Evolutionary conservation across 169 alveolate genomes (phyloP), one percentile per base, ranked within the genome.

Genomic region (Plasmodium reichenowi): DNA sequence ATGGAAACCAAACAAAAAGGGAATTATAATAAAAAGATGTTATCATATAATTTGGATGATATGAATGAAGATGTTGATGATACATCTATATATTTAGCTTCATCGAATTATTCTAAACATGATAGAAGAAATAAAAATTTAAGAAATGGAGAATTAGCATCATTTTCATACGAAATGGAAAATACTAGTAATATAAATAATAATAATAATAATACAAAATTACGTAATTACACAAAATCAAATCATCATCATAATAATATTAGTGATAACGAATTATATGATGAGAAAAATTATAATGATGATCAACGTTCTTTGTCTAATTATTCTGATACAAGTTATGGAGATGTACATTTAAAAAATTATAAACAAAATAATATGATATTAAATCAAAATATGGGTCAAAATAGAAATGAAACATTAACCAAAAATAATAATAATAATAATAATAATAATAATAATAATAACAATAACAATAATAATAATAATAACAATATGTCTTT

Each of bases 21-120:
- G 5, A 78, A 50, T 15, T 78, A 52, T 26, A 78, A 48, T 43
- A 78, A 78, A 47, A 68, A 64, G 50, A 64, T 78, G 64, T 45
- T 78, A 2, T 38, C 89, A 22, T 78, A 78, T 15, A 71, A 78
- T 26, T 6, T 78, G 45, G 89, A 78, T 64, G 89, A 50, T 20
- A 22, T 78, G 10, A 63, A 78, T 58, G 89, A 78, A 52, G 89
- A 78, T 66, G 76, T 78, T 3, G 89, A 78, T 52, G 59, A 48
- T 2, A 22, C 75, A 12, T 47, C 89, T 0, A 9, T 78, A 3
- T 48, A 78, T 13, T 29, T 78, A 22, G 47, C 47, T 38, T 70
- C 71, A 1, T 43, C 89, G 8, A 78, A 78, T 32, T 78, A 64
- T 47, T 59, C 89, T 8, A 78, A 64, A 38, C 38, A 78, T 59